Evolutionary conservation across 208 protist genomes (phyloP), one percentile per base, ranked within the genome.

Genomic region (Wallacemonas sp.): DNA sequence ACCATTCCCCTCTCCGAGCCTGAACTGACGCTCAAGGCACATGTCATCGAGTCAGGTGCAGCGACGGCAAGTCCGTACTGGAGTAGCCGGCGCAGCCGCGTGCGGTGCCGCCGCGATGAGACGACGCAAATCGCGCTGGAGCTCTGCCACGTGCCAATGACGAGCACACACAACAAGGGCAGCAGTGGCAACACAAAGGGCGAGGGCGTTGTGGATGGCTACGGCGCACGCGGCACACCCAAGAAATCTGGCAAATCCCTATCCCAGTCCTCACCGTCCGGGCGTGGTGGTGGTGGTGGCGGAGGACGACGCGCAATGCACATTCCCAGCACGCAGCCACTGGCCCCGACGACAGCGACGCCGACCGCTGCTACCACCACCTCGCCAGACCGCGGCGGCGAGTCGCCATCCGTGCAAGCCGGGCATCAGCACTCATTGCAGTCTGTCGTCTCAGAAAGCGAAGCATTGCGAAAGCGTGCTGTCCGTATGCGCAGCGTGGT

Each of bases 1-100:
- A 66, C 84, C n/a, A 90, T 94, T 51, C 88, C 88, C 31, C 62
- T 94, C 26, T 49, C 69, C 21, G 88, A 90, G 64, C 72, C 84
- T 0, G 77, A 90, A 21, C 70, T 94, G 36, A 63, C 64, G 28
- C 38, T 94, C 5, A 53, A 82, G 49, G 44, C 84, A 9, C 78
- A 91, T 49, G 70, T 94, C 44, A 63, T 94, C 41, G 88, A 94
- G 67, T 70, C 66, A 17, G 84, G 80, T 28, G 75, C 73, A 9
- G 44, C 72, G 42, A 58, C 46, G 3, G 47, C 45, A 6, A 58
- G 46, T 26, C 46, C 62, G 34, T 30, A 61, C 38, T 34, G 41
- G 46, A 41, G 61, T 47, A 46, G 45, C 8, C 19, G 21, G 24
- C 24, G 47, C 0, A 11, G 55, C 42, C 30, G 49, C 28, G 21